Evolutionary conservation across 73 alveolate genomes (phyloP), one percentile per base, ranked within the genome.

Genomic region (Tetrahymena thermophila): DNA sequence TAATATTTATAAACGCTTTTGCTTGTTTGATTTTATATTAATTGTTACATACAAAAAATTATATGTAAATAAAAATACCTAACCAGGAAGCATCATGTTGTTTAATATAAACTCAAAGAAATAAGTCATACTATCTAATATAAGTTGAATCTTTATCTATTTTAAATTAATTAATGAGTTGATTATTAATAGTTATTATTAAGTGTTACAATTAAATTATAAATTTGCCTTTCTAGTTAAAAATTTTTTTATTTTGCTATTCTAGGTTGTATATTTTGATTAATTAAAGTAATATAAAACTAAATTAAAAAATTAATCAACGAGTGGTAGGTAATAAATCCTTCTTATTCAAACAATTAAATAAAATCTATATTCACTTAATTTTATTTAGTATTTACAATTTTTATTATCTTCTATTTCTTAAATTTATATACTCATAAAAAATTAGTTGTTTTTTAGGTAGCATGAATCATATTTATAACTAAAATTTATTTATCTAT

Each of bases 1-100:
- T 4, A 40, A 40, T 19, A 50, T 50, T 14, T 19, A 21, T 14
- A 50, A 50, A 5, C 21, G 15, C 28, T 50, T 50, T n/a, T n/a
- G n/a, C n/a, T n/a, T n/a, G n/a, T n/a, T n/a, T n/a, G n/a, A n/a
- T n/a, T n/a, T n/a, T n/a, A n/a, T n/a, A n/a, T n/a, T n/a, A n/a
- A n/a, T n/a, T n/a, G n/a, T n/a, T n/a, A n/a, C n/a, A 56, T 14
- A 9, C 6, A n/a, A n/a, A 9, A 9, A 56, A 19, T 56, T 56
- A 14, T 56, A 94, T 85, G 11, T 11, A 9, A 94, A 94, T 25
- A 44, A 85, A 38, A 85, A 85, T 85, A 95, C 94, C 94, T 95
- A 95, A 56, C 97, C 97, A 50, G 97, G 97, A 43, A 95, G 94
- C 97, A 95, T 95, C 50, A 56, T 85, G 38, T 95, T 95, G 34